Evolutionary conservation across 2,329 filamentous ascomycete genomes (phyloP).

Genomic region (Cytospora paraplurivora): DNA sequence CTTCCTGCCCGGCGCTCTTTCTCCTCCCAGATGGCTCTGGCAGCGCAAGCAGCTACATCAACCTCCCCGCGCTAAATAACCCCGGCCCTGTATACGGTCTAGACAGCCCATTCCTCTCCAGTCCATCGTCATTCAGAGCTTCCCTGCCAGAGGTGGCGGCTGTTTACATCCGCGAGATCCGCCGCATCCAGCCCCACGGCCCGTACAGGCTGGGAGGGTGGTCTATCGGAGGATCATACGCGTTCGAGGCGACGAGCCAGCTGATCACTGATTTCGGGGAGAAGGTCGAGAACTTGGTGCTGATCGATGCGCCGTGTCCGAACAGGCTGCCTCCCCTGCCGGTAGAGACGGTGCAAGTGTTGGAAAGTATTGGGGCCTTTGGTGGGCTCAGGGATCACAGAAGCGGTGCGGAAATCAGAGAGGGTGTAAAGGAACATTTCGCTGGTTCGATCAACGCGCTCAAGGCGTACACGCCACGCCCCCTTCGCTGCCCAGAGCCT

Average conservation of each 20-base stretch:
- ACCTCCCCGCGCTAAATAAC: conserved; percentile 52
- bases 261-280: not conserved
- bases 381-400: not conserved
- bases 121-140: conserved; percentile 64
- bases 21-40: conserved; percentile 58
- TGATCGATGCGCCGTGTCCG: not conserved
- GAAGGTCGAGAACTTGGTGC: not conserved
- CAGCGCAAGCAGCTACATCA: conserved; percentile 66
- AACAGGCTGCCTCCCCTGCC: not conserved
- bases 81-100: conserved; percentile 54
- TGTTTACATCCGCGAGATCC: conserved; percentile 69
- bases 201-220: conserved; percentile 71
- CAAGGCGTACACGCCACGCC: not conserved
- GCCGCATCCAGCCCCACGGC: conserved; percentile 67
- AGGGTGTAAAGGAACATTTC: not conserved
- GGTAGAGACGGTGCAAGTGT: not conserved
- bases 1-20: conserved; percentile 50
- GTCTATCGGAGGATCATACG: conserved; percentile 69
- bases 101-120: conserved; percentile 72
- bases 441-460: conserved; percentile 2
- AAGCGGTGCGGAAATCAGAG: not conserved
- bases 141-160: conserved; percentile 65
- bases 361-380: not conserved
- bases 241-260: conserved; percentile 20
- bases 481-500: not conserved